Conservation (phyloP, 2,329 filamentous ascomycete genomes). For the Paraphoma chrysanthemicola region DNA sequence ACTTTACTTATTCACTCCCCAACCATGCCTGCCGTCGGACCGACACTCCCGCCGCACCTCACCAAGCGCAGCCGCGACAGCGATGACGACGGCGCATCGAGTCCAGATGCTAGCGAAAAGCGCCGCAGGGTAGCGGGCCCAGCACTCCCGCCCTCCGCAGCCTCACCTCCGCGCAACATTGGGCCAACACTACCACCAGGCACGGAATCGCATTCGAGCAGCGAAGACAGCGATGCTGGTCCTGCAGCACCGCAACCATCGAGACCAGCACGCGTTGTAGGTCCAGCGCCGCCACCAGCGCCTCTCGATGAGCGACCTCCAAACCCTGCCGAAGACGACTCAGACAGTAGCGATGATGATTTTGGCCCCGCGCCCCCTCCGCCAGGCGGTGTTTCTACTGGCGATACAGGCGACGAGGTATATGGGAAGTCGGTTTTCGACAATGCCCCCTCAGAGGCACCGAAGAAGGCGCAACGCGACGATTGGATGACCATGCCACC, state of each 20-base stretch:
- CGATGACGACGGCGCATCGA: slow-evolving; percentile 49
- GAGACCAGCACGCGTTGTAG: slow-evolving; percentile 52
- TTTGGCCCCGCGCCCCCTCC: slow-evolving; percentile 56
- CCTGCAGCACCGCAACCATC: slow-evolving; percentile 54
- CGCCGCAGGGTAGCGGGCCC: slow-evolving; percentile 62
- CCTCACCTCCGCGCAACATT: slow-evolving; percentile 48
- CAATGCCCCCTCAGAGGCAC: slow-evolving; percentile 33
- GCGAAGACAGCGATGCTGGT: slow-evolving; percentile 35
- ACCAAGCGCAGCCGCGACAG: slow-evolving; percentile 59
- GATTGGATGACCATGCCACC: slow-evolving; percentile 65
- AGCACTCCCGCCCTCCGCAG: slow-evolving; percentile 56
- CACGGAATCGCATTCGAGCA: slow-evolving; percentile 28
- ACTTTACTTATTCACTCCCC: slow-evolving; percentile 26
- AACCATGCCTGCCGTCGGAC: slow-evolving; percentile 73
- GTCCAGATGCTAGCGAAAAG: slow-evolving; percentile 55
- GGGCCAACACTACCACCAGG: slow-evolving; percentile 62
- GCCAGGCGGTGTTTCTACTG: slow-evolving; percentile 13
- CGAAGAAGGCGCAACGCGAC: slow-evolving; percentile 70
- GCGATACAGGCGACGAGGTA: slow-evolving; percentile 3
- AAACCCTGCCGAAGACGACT: slow-evolving; percentile 45
- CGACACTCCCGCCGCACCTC: slow-evolving; percentile 72
- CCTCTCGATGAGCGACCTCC: slow-evolving; percentile 55
- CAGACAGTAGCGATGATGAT: slow-evolving; percentile 50
- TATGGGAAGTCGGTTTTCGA: slow-evolving; percentile 40
- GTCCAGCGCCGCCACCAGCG: slow-evolving; percentile 62